Base-by-base conservation (phyloP, 139 green algal genomes). In the Nannochloris sp. region DNA sequence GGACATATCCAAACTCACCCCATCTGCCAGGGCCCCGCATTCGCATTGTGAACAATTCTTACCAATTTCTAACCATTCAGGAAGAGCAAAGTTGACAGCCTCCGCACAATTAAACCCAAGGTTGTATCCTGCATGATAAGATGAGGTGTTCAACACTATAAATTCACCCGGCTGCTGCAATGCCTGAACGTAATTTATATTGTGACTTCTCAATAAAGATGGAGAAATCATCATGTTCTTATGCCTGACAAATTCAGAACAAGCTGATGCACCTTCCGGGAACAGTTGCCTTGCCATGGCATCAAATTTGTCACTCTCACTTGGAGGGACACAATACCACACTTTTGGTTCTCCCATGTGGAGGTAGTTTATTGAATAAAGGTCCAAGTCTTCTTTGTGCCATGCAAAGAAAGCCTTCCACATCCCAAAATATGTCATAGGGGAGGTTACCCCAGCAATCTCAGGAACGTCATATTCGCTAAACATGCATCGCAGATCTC, bases 361-460 rank as follows among this genome's bases (percentile, higher is more conserved):
- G 49, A 97, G 76, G 79, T 90, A 98, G 81, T 98, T 98, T 57
- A 97, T 82, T 65, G 73, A 88, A 50, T 87, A 84, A 25, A 98
- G 77, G 71, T 98, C 92, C 20, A 88, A 74, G 66, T 98, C 92
- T 76, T 98, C 92, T 69, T 85, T 89, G 73, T 91, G 79, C 72
- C 84, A 91, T 2, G 80, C 86, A 66, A 93, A 95, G 49, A 84
- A 78, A 37, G 58, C 80, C 8, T 82, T 55, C 49, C 20, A 33
- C 8, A 23, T 88, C 14, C 88, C 88, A 68, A 91, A 93, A 76
- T 95, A 95, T 13, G 92, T 84, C 81, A 92, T 94, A 4, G 88
- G 76, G 6, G 71, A 81, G 56, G 70, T 93, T 25, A 95, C 86
- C 11, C 88, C 88, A 2, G 65, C 23, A 12, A 77, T 77, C 28